Evolutionary conservation across 1,284 basidiomycete species (phyloP), one percentile per base, ranked within the genome.

Genomic region (Albatrellus sp.): DNA sequence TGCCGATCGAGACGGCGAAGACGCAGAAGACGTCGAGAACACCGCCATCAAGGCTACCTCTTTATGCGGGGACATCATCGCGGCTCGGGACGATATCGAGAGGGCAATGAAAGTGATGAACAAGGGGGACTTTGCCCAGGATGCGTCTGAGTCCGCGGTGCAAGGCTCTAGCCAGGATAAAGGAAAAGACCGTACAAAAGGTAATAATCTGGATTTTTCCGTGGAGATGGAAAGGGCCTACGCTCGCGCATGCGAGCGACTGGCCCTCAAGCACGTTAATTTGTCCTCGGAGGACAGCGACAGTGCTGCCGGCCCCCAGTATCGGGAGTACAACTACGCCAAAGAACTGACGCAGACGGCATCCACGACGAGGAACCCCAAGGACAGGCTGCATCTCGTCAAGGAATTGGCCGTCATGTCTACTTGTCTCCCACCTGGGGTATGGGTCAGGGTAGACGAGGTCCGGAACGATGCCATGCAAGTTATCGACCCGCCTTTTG

Each of bases 371-470:
- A 59, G 74, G 32, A 58, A 63, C 43, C 70, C 72, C 13, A 69
- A 68, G 54, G 59, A 70, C 53, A 63, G 73, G 37, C 58, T 76
- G 41, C 72, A 73, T 53, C 61, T 75, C 17, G 60, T 72, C 51
- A 71, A 72, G 54, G 74, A 76, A 56, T 60, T 75, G 12, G 70
- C 72, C 13, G 67, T 69, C 20, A 72, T 69, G 58, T 68, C 70
- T 2, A 75, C 73, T 8, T 69, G 67, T 48, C 60, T 75, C 11
- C 73, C 73, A 28, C 62, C 67, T 1, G 73, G 74, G 3, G 66
- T 77, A 9, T 75, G 70, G 68, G 67, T 75, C 28, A 63, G 72
- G 37, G 69, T 72, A 5, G 72, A 77, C 51, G 73, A 77, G 51
- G 65, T 70, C 31, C 64, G 74, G 41, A 73, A 74, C 54, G 73